Evolutionary conservation across 1,284 basidiomycete genomes (phyloP), one percentile per base, ranked within the genome.

Genomic region (Leccinum griseonigrum): DNA sequence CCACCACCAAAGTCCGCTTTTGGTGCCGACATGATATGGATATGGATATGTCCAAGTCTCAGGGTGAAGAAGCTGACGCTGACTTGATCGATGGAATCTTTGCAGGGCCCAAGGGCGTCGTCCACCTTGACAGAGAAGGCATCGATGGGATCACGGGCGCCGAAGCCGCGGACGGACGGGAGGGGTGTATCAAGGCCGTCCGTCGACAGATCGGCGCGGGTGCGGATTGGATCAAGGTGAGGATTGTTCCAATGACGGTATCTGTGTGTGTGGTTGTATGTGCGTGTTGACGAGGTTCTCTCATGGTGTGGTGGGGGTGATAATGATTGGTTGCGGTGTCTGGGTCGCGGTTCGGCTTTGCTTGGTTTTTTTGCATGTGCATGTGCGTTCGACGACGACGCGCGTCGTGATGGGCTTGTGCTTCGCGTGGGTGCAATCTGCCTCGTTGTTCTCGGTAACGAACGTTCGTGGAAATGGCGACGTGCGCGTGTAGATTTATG

Each of bases 131-230:
- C 58, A 72, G 73, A 56, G 82, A 85, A 63, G 84, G 83, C 26
- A 74, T 86, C 8, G 82, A 87, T 63, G 82, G 83, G 2, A 74
- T 86, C 28, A 81, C 77, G 2, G 85, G 86, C 10, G 84, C 85
- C 7, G 82, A 86, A 63, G 78, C 80, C 2, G 85, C 81, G 1
- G 85, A 89, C 64, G 87, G 87, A 2, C 73, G 79, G 11, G 81
- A 82, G 38, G 83, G 78, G 40, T 86, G 87, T 67, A 70, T 81
- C 51, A 79, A 78, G 60, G 85, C 81, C 11, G 85, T 88, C 3
- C 77, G 87, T 51, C 79, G 79, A 62, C 87, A 88, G 67, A 80
- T 89, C 60, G 86, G 86, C 26, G 83, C 85, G n/a, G 86, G 87
- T 4, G 85, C 85, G 4, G 87, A 89, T 73, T 85, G 84, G 82